phyloP scores from a whole-genome alignment of 2,329 filamentous ascomycete species.

The Berkeleyomyces basicola region DNA sequence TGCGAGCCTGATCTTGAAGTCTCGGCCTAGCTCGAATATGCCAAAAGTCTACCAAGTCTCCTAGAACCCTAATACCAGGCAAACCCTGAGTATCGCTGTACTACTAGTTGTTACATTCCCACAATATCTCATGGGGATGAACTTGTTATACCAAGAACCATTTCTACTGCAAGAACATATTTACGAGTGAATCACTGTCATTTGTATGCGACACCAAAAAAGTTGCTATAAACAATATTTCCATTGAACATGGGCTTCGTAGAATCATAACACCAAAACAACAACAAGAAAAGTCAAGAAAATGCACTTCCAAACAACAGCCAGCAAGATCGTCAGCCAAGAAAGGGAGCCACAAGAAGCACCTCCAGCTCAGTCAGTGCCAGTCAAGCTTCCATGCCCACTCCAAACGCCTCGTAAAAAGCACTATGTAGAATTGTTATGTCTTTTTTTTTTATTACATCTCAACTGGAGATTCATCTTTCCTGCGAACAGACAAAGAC shows the following conservation, averaged over 20 bases:
- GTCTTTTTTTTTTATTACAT: conserved; percentile 8
- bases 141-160: no score
- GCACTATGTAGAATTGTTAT: conserved; percentile 7
- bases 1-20: not conserved
- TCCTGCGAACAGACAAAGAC: not conserved
- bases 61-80: no score
- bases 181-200: no score
- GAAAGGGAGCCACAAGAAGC: not conserved
- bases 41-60: no score
- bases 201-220: not conserved
- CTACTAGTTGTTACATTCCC: no score
- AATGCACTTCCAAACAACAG: conserved; percentile 5
- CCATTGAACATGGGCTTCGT: conserved; percentile 7
- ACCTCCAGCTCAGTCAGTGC: not conserved
- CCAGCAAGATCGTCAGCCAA: not conserved
- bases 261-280: conserved; percentile 9
- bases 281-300: conserved; percentile 1
- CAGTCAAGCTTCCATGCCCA: conserved; percentile 5
- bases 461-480: not conserved
- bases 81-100: no score
- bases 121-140: no score
- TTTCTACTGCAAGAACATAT: no score
- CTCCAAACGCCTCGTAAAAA: conserved; percentile 8
- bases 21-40: no score
- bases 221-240: conserved; percentile 1